A percentile compares a stretch with the other conserved stretches of the same genome.
Conservation (phyloP, 768 basidiomycete species). For the Rickenella mellea region DNA sequence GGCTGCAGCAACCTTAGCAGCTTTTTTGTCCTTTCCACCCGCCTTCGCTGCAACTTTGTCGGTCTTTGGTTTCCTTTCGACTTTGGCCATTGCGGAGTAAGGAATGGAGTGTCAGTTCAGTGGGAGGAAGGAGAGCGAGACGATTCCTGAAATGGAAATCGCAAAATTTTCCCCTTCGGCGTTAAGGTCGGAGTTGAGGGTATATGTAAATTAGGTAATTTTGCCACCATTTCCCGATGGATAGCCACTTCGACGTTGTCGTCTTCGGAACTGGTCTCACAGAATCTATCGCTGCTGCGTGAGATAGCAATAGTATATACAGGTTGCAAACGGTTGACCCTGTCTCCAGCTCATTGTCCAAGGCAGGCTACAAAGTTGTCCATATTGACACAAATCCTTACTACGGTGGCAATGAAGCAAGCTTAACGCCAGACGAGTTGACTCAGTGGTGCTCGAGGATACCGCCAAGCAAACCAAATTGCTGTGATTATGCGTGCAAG, state of each 20-base stretch:
- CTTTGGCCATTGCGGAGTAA: conserved; percentile 28
- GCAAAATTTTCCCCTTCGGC: conserved; percentile 1
- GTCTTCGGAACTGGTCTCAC: conserved; percentile 74
- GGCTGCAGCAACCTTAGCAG: conserved; percentile 8
- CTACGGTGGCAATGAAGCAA: conserved; percentile 81
- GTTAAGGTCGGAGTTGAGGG: background rate
- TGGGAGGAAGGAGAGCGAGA: conserved; percentile 5
- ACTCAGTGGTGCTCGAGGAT: conserved; percentile 43
- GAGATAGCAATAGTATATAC: conserved; percentile 25
- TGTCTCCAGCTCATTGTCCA: conserved; percentile 66
- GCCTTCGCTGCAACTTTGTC: conserved; percentile 23
- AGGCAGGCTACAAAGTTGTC: conserved; percentile 78
- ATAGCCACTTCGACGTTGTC: conserved; percentile 50
- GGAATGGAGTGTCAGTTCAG: background rate
- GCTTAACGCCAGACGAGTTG: conserved; percentile 74
- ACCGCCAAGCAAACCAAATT: background rate
- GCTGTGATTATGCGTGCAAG: conserved; percentile 31
- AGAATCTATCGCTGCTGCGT: conserved; percentile 87
- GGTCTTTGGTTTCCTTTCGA: conserved; percentile 18
- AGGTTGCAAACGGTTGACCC: conserved; percentile 2
- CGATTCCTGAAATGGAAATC: conserved; percentile 11
- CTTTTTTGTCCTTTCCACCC: conserved; percentile 20
- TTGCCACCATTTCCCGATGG: conserved; percentile 15
- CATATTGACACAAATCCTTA: conserved; percentile 80
- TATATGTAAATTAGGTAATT: background rate